Percentiles rank a stretch among this genome's conserved stretches.
phyloP scores from a whole-genome alignment of 2,329 filamentous ascomycete species.

The Trichoderma sp. region DNA sequence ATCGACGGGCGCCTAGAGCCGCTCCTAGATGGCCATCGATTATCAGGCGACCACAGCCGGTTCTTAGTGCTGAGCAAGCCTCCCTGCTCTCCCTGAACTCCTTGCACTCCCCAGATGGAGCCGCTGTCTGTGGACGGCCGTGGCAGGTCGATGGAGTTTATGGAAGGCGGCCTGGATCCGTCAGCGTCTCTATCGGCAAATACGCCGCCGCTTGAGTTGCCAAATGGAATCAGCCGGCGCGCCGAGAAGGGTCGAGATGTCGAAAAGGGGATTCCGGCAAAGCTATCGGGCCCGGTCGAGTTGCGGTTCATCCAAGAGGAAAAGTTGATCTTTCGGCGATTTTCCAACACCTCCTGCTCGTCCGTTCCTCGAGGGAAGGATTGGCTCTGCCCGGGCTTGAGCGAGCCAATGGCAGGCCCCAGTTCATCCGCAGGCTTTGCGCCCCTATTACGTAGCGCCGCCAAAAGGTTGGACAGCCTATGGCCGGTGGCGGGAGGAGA shows the following conservation, averaged over 20 bases:
- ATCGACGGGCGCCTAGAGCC: conserved; percentile 80
- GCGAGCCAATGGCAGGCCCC: conserved; percentile 65
- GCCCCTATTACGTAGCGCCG: conserved; percentile 61
- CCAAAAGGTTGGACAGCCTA: conserved; percentile 55
- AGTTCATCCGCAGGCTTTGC: conserved; percentile 54
- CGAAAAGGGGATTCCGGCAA: conserved; percentile 32
- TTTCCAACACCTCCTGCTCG: conserved; percentile 54
- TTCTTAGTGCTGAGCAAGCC: conserved; percentile 50
- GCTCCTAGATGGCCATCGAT: conserved; percentile 59
- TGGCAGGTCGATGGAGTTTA: conserved; percentile 69
- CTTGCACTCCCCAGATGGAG: conserved; percentile 68
- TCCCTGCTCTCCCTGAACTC: conserved; percentile 50
- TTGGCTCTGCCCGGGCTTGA: conserved; percentile 73
- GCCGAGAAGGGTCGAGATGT: conserved; percentile 43
- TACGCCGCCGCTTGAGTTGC: conserved; percentile 50
- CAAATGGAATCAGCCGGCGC: conserved; percentile 49
- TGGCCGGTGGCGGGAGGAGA: conserved; percentile 35
- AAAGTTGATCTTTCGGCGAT: conserved; percentile 59
- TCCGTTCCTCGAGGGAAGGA: conserved; percentile 69
- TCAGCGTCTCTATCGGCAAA: conserved; percentile 58
- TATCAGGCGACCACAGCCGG: conserved; percentile 65
- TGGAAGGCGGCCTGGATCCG: conserved; percentile 67
- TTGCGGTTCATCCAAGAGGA: conserved; percentile 62
- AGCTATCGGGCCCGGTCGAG: conserved; percentile 48
- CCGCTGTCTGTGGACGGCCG: conserved; percentile 78